Base-by-base conservation (phyloP, 768 basidiomycete species). In the Boletellus ananas region DNA sequence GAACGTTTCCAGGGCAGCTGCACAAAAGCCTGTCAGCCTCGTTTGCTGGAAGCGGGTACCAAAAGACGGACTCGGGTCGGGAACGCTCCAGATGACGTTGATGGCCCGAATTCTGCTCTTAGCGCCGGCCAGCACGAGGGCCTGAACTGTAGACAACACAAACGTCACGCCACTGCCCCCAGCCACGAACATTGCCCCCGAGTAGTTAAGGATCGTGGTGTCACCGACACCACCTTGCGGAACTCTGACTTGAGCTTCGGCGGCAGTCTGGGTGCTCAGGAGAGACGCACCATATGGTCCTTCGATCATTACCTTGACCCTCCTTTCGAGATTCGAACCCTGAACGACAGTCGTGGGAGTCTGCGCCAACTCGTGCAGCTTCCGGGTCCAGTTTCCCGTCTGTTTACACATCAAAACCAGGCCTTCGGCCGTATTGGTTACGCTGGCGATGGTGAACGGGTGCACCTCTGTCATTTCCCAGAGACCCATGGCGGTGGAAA, bases 81-180 rank as follows among this genome's bases (percentile, higher is more conserved):
- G 73, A 11, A 85, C 72, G 9, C 74, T 67, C 90, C 90, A 92
- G 6, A 88, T 69, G 27, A 92, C 69, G 44, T 85, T 81, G 52
- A 90, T 77, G 8, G 74, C 62, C 54, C 81, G 78, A 14, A 79
- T 71, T 42, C 81, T 73, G 45, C 79, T 79, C 31, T 70, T 67
- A 10, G 80, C 78, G 12, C 66, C 65, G 1, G 74, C 52, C 17
- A 58, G 47, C 31, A 90, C 74, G 18, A 92, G 72, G 46, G 89
- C 87, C 51, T 85, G 77, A 11, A 85, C 75, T 1, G 77, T 68
- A 11, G 80, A 74, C 33, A 90, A 73, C 0, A 78, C 79, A 51
- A 84, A 87, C 0, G 87, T 81, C 59, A 92, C 85, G 1, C 90
- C 90, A 50, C 83, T 85, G 3, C 90, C 90, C 4, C 86, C 90